Evolutionary conservation across 257 asterid genomes (phyloP), one percentile per base, ranked within the genome.

Genomic region (Solanum medicagineum): DNA sequence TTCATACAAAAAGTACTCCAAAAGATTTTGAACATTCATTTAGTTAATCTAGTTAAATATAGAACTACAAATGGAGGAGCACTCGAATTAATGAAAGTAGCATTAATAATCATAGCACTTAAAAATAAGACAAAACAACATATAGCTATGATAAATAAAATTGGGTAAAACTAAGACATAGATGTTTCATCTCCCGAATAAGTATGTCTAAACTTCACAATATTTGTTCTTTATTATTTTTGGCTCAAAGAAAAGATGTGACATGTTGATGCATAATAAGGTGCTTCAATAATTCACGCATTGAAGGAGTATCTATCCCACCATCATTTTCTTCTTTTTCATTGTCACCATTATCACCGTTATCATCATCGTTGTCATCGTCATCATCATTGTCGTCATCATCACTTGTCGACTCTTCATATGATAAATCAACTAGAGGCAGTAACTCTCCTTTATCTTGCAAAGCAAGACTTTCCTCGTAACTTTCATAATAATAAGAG

Each of bases 211-310:
- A 29, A 75, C 62, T 22, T 47, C 26, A 47, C 5, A 47, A 75
- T 22, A 49, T 24, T 24, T 75, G 22, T 49, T 75, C 8, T 19
- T 75, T 49, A 73, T 73, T 73, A 75, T 49, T 75, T 47, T 5
- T 24, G 10, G 59, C 81, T 75, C 62, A 12, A 47, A 86, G 87
- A 79, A 83, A 44, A 79, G 74, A 70, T 51, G 57, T 47, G 24
- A 85, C 87, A 81, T 36, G 59, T 71, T 66, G 87, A 81, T 79
- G 24, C 87, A 87, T 87, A 66, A 51, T 13, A 24, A 65, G 32
- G 11, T 85, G 87, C 87, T 66, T 88, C 85, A 83, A 24, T 63
- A 75, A 32, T 81, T 88, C 86, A 42, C 10, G 16, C 11, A 11
- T 42, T 44, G 5, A 22, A 75, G 44, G 57, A 36, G 42, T 36